Evolutionary conservation across 2,329 filamentous ascomycete genomes (phyloP).

Genomic region (Trichoderma koningii): DNA sequence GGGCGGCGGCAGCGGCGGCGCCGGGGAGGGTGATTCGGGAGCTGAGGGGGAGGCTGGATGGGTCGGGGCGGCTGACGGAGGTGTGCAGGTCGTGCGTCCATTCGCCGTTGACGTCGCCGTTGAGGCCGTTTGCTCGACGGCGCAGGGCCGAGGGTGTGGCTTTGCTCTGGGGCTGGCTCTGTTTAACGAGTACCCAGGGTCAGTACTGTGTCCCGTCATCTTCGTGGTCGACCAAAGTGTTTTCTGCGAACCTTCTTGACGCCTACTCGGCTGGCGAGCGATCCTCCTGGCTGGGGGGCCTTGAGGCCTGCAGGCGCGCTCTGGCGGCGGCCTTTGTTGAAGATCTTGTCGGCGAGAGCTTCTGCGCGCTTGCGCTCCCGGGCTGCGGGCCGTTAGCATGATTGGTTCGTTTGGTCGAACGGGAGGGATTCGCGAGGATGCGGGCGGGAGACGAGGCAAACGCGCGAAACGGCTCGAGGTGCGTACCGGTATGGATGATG

Average conservation of each 20-base stretch:
- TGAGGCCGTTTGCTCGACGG: constrained; percentile 42
- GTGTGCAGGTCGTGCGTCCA: constrained; percentile 72
- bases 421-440: constrained; percentile 54
- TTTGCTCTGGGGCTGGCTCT: constrained; percentile 35
- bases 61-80: constrained; percentile 41
- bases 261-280: constrained; percentile 71
- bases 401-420: constrained; percentile 25
- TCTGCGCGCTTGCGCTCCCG: constrained; percentile 73
- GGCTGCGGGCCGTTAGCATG: constrained; percentile 42
- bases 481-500: constrained; percentile 56
- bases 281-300: constrained; percentile 47
- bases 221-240: no score
- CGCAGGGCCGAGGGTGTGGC: constrained; percentile 30
- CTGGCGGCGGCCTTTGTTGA: constrained; percentile 61
- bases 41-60: constrained; percentile 46
- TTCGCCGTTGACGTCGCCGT: constrained; percentile 64
- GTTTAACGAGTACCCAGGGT: neutral
- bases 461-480: neutral
- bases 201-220: neutral
- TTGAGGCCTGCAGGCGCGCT: constrained; percentile 57
- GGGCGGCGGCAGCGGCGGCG: constrained; percentile 28
- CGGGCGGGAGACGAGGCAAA: neutral
- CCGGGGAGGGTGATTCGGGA: constrained; percentile 50
- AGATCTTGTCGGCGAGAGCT: constrained; percentile 70
- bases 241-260: constrained; percentile 63